Percentiles rank a stretch among this genome's conserved stretches.
Conservation (phyloP, 495 filamentous ascomycete genomes). For the Schizothecium vesticola region DNA sequence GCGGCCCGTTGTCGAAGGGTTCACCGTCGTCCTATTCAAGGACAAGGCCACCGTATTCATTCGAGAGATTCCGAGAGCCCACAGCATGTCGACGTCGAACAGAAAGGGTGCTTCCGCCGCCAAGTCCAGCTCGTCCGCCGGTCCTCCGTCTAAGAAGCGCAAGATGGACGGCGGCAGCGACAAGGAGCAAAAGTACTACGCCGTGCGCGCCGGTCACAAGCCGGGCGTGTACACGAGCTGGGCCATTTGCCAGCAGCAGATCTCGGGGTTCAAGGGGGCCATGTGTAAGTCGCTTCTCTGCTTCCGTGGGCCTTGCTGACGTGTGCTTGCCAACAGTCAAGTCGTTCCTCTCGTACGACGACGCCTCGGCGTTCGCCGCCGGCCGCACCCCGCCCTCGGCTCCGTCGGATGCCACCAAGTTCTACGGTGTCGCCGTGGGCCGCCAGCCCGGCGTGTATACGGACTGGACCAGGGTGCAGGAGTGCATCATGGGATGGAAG, state of each 20-base stretch:
- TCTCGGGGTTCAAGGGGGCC: slow-evolving; percentile 79
- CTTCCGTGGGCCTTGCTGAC: slow-evolving; percentile 13
- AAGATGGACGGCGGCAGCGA: slow-evolving; percentile 27
- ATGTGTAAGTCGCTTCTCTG: slow-evolving; percentile 53
- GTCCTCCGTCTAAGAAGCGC: slow-evolving; percentile 32
- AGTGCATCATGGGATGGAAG: slow-evolving; percentile 71
- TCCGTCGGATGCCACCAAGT: slow-evolving; percentile 44
- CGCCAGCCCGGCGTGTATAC: slow-evolving; percentile 82
- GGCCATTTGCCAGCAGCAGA: slow-evolving; percentile 74
- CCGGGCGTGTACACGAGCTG: slow-evolving; percentile 88
- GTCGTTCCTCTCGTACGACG: slow-evolving; percentile 67
- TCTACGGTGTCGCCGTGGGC: slow-evolving; percentile 82
- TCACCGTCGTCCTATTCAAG: not conserved
- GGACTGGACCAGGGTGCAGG: slow-evolving; percentile 72
- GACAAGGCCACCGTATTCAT: not conserved
- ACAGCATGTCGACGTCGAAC: not conserved
- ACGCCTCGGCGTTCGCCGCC: slow-evolving; percentile 71
- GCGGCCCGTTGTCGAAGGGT: not conserved
- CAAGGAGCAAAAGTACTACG: slow-evolving; percentile 69
- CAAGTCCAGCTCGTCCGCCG: not conserved
- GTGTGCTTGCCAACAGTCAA: slow-evolving; percentile 54
- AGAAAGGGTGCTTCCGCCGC: too few relatives aligned
- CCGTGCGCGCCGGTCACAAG: slow-evolving; percentile 67
- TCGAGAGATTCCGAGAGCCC: not conserved
- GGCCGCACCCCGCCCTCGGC: slow-evolving; percentile 47